Evolutionary conservation across 345 rosid species (phyloP).

Genomic region (Streptanthus diversifolius): DNA sequence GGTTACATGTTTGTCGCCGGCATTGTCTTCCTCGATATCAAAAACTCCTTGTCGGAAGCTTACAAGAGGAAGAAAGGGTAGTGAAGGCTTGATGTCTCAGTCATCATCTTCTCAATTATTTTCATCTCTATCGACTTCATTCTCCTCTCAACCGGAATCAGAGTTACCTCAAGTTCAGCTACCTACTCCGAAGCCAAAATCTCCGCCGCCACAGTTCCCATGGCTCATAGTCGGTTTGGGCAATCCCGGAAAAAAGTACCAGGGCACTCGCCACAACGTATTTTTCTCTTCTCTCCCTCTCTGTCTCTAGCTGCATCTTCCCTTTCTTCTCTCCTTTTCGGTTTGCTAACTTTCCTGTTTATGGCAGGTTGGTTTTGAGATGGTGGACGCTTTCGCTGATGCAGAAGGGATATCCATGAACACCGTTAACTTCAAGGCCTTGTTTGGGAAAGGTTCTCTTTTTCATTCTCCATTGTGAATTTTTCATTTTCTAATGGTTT

Average conservation of each 20-base stretch:
- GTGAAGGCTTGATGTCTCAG: conserved; percentile 22
- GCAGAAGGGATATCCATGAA: conserved; percentile 80
- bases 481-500: background rate
- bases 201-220: conserved; percentile 47
- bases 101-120: conserved; percentile 27
- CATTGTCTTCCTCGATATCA: background rate
- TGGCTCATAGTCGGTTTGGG: conserved; percentile 94
- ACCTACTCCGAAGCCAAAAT: conserved; percentile 19
- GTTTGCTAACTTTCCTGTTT: background rate
- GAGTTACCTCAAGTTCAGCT: conserved; percentile 4
- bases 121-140: conserved; percentile 3
- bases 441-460: conserved; percentile 68
- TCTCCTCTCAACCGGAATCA: conserved; percentile 18
- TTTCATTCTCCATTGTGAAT: background rate
- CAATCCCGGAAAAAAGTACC: conserved; percentile 77
- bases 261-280: conserved; percentile 85
- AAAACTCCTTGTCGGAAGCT: conserved; percentile 18
- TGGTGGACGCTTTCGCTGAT: conserved; percentile 82
- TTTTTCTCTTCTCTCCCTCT: background rate
- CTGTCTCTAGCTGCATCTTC: background rate
- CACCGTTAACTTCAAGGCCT: conserved; percentile 60
- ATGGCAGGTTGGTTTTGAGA: conserved; percentile 79
- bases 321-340: background rate
- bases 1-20: background rate
- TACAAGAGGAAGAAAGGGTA: background rate